A percentile compares a stretch with the other conserved stretches of the same genome.
These are phyloP conservation scores for Saccharomycopsis lassenensis DNA, from an alignment of 805 yeast genomes.

Conservation along the genomic window DNA sequence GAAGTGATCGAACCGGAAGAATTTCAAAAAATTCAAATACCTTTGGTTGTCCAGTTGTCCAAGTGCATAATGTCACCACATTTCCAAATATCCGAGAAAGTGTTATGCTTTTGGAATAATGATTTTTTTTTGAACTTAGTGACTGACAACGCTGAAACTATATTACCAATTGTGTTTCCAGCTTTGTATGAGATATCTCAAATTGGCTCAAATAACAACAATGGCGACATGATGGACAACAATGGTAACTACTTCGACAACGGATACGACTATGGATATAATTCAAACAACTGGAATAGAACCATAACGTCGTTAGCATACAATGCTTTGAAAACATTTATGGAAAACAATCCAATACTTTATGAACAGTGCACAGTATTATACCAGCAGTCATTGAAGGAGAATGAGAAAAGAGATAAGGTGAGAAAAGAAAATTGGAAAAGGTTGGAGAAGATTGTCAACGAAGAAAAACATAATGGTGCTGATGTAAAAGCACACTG, in stretches of 20 bases:
- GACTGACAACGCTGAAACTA: conserved; percentile 86
- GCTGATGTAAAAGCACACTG: conserved; percentile 18
- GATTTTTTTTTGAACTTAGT: conserved; percentile 86
- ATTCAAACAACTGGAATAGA: conserved; percentile 69
- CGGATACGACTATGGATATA: conserved; percentile 21
- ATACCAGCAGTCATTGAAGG: conserved; percentile 70
- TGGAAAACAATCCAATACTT: conserved; percentile 84
- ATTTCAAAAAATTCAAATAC: conserved; percentile 83
- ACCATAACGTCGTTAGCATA: conserved; percentile 86
- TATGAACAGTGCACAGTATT: conserved; percentile 89
- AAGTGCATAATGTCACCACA: conserved; percentile 91
- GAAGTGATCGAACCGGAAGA: conserved; percentile 93
- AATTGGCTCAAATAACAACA: conserved; percentile 16
- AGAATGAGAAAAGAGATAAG: conserved; percentile 52
- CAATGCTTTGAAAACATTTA: conserved; percentile 80
- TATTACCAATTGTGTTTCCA: conserved; percentile 84
- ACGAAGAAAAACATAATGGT: conserved; percentile 22
- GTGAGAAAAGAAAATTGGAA: conserved; percentile 64
- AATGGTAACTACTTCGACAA: conserved; percentile 16
- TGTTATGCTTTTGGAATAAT: conserved; percentile 86
- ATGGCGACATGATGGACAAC: conserved; percentile 3
- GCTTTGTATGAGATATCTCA: conserved; percentile 75
- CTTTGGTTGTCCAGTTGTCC: conserved; percentile 85
- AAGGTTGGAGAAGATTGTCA: conserved; percentile 51
- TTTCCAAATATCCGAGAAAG: conserved; percentile 95